Evolutionary conservation across 352 stramenopile species (phyloP).

Genomic region (Globisporangium parvum): DNA sequence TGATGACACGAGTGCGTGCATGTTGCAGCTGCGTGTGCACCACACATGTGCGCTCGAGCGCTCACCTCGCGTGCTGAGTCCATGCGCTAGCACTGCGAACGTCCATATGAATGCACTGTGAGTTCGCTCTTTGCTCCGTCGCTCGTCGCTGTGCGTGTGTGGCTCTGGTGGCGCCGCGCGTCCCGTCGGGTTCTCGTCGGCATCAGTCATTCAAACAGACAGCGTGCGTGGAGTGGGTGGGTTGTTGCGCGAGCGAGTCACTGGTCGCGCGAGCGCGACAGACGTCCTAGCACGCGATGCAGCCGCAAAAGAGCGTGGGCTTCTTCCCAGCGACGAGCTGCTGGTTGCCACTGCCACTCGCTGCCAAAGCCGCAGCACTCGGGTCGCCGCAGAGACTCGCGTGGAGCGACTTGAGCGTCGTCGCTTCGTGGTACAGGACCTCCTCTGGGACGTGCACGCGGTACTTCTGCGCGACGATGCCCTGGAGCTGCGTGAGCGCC

Average conservation of each 20-base stretch:
- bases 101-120: neutral
- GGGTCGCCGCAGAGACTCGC: conserved; percentile 42
- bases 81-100: too few relatives aligned
- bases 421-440: conserved; percentile 89
- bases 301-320: conserved; percentile 64
- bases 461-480: conserved; percentile 88
- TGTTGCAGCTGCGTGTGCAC: neutral
- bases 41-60: neutral
- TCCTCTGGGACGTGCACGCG: conserved; percentile 89
- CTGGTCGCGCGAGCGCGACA: too few relatives aligned
- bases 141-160: too few relatives aligned
- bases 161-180: too few relatives aligned
- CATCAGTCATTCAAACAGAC: too few relatives aligned
- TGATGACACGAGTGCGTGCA: neutral
- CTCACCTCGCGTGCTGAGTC: neutral
- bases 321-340: conserved; percentile 22
- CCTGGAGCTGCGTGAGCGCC: conserved; percentile 93
- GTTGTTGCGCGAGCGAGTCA: too few relatives aligned
- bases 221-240: too few relatives aligned
- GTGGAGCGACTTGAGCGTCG: conserved; percentile 82
- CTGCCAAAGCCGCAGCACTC: conserved; percentile 7
- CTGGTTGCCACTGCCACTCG: conserved; percentile 7
- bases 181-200: too few relatives aligned
- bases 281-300: conserved; percentile 53
- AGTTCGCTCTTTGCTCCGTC: too few relatives aligned